These are phyloP conservation scores for Annulohypoxylon maeteangense DNA, from an alignment of 495 filamentous ascomycete species.

Conservation along the genomic window DNA sequence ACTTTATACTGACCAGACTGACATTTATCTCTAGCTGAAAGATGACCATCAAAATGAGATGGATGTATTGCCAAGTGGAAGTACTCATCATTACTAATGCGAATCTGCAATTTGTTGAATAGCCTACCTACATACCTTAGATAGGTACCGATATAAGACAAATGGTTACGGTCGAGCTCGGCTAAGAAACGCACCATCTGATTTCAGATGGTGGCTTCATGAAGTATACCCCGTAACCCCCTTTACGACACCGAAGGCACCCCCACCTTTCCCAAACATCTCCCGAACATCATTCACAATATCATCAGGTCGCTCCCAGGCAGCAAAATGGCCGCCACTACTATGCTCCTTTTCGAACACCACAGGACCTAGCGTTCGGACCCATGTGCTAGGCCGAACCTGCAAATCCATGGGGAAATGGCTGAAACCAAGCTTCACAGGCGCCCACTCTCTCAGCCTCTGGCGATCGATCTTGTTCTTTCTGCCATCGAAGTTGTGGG, in stretches of 20 bases:
- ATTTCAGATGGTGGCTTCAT: background rate
- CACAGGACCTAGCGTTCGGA: slow-evolving; percentile 63
- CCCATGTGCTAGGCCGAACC: slow-evolving; percentile 63
- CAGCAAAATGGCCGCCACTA: slow-evolving; percentile 73
- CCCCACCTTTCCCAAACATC: slow-evolving; percentile 64
- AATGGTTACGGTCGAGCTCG: background rate
- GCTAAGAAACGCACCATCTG: background rate
- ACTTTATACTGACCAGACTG: background rate
- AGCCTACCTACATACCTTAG: background rate
- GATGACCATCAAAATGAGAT: background rate
- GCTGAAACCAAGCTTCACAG: slow-evolving; percentile 66
- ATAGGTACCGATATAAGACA: too few species aligned
- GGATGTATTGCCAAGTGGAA: background rate
- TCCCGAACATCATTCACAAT: slow-evolving; percentile 64
- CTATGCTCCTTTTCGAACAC: slow-evolving; percentile 65
- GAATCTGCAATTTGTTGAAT: background rate
- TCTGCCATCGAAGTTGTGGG: slow-evolving; percentile 38
- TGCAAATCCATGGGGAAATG: slow-evolving; percentile 66
- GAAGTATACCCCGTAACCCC: slow-evolving; percentile 50
- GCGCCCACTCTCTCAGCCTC: slow-evolving; percentile 45
- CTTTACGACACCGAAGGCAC: slow-evolving; percentile 43
- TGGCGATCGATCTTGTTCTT: slow-evolving; percentile 35
- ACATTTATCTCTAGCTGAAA: background rate
- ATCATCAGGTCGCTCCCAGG: slow-evolving; percentile 66
- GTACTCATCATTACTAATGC: background rate